Percentiles rank a stretch among this genome's conserved stretches.
These are phyloP conservation scores for Lachnellula hyalina DNA, from an alignment of 2,329 filamentous ascomycete genomes.

Conservation along the genomic window DNA sequence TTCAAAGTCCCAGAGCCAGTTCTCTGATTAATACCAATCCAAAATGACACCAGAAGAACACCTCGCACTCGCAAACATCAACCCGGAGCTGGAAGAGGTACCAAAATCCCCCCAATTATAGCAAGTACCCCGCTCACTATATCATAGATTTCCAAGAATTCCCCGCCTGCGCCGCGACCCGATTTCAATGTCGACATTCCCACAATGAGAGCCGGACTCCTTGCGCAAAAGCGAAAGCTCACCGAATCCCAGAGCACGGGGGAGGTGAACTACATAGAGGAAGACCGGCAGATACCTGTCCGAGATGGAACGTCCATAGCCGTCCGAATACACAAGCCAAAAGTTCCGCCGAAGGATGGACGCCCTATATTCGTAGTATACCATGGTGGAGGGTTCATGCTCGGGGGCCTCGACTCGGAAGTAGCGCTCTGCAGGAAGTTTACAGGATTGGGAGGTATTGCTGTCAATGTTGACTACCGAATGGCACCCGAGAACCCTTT, in stretches of 20 bases:
- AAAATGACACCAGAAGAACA: constrained; percentile 3
- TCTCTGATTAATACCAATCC: background rate
- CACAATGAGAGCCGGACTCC: background rate
- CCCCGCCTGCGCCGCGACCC: constrained; percentile 18
- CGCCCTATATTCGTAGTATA: constrained; percentile 32
- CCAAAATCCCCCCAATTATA: background rate
- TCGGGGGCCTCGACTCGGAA: constrained; percentile 33
- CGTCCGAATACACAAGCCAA: constrained; percentile 22
- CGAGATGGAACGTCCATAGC: constrained; percentile 21
- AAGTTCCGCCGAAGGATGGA: constrained; percentile 11
- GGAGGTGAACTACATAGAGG: constrained; percentile 13
- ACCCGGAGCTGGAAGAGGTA: constrained; percentile 2
- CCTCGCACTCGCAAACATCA: background rate
- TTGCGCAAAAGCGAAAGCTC: background rate
- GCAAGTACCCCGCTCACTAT: background rate
- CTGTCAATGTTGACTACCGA: constrained; percentile 39
- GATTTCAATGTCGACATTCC: background rate
- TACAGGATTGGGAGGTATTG: constrained; percentile 34
- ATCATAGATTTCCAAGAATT: constrained; percentile 2
- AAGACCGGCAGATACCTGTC: constrained; percentile 20
- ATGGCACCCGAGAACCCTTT: constrained; percentile 44
- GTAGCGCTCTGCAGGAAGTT: constrained; percentile 31
- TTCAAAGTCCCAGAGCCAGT: background rate
- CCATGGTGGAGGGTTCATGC: constrained; percentile 34
- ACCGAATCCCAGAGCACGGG: background rate